Evolutionary conservation across 139 green algal species (phyloP), one percentile per base, ranked within the genome.

Genomic region (Micromonas pusilla): DNA sequence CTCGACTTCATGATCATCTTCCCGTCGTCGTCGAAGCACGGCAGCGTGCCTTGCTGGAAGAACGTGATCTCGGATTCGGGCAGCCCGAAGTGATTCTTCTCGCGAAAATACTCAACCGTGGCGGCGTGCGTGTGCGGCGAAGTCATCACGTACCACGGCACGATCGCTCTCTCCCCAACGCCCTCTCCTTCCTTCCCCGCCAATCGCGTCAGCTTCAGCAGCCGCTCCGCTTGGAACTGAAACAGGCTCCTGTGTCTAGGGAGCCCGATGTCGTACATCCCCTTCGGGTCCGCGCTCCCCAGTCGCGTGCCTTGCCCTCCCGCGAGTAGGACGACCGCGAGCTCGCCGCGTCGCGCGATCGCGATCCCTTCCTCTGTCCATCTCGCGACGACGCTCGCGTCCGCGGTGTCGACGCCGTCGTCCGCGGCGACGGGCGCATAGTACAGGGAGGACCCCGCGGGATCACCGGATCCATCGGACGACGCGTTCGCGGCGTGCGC

Each of bases 271-370:
- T 97, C 86, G 71, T 91, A 97, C 81, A 91, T 97, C 53, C 93
- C 93, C 82, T 90, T 97, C 36, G 92, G 93, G 9, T 74, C 52
- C 2, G 70, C 73, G 82, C 82, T 92, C 38, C 93, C 93, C 54
- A 98, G 83, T 6, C 93, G 88, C 21, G 92, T 97, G 80, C 93
- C 93, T 80, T 98, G 93, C 2, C 93, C 93, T 31, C 93, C 93
- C 6, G 93, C 92, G 71, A 98, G 84, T 70, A 97, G 75, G 64
- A 98, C 71, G 33, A 96, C 87, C 0, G 80, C 93, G 26, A 90
- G 78, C 72, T 92, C 91, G 39, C 90, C 90, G 81, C 92, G 83
- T 34, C 73, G 5, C 9, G 37, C 26, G n/a, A 72, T 9, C 37
- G 54, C 34, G 36, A 90, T 54, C 1, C 89, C 89, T 3, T 37